Base-by-base conservation (phyloP, 1,284 basidiomycete species). In the Lignosus rhinocerotis region DNA sequence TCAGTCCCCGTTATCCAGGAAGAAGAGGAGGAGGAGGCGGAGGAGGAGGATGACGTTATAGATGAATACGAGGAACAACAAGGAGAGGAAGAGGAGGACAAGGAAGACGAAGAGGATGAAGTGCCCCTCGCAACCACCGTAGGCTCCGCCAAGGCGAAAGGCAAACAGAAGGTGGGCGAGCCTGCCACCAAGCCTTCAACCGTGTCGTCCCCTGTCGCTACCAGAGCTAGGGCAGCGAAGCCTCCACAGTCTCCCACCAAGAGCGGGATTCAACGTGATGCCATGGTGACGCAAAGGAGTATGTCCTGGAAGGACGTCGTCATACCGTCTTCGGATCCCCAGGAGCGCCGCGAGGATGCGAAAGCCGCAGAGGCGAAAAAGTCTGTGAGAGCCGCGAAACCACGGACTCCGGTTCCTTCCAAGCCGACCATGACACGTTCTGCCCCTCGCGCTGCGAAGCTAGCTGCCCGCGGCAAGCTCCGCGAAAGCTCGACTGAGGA, bases 241-340 rank as follows among this genome's bases (percentile, higher is more conserved):
- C 16, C 25, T 19, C 42, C 42, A 2, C 49, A 36, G 43, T 58
- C 51, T 14, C 51, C 56, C 4, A 46, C 25, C 45, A 58, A 55
- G 38, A 25, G 12, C 10, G 47, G 36, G 1, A 41, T 58, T 5
- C 17, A 48, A 7, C 55, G 59, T 7, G 41, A 51, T 33, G 17
- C 39, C 38, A 39, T 32, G 12, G 19, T 17, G 16, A 34, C 21
- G 7, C 51, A 59, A 11, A 44, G 33, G 12, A 51, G 42, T 43
- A 53, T 25, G 12, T 63, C 63, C 1, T 59, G 64, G 59, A 58
- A 48, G 41, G 47, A 59, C 39, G 55, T 44, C 25, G 53, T 62
- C 19, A 46, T 66, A 6, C 66, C 66, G 1, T 66, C 66, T 6
- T 67, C 66, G n/a, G 58, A 64, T 49, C 62, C 66, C 14, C 54